phyloP scores from a whole-genome alignment of 495 filamentous ascomycete genomes.

The Terfezia boudieri region DNA sequence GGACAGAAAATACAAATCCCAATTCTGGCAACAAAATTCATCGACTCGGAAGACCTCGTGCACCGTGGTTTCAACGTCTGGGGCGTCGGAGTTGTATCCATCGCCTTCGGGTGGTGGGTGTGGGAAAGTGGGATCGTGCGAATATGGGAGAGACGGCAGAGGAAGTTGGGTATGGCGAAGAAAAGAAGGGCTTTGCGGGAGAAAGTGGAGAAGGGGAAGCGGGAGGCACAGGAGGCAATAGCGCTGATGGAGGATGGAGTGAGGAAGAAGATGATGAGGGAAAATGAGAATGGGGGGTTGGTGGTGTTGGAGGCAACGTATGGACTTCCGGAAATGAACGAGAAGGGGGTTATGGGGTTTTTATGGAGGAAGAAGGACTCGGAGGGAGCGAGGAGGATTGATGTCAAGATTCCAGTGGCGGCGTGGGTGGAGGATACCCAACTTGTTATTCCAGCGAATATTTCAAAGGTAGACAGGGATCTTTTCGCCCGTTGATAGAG shows the following conservation, averaged over 20 bases:
- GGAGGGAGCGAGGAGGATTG: conserved; percentile 1
- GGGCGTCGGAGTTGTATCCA: conserved; percentile 26
- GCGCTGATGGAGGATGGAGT: conserved; percentile 31
- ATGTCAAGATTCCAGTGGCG: conserved; percentile 30
- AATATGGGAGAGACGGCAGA: conserved; percentile 21
- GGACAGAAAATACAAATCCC: conserved; percentile 21
- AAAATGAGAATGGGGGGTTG: conserved; percentile 18
- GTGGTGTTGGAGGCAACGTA: conserved; percentile 13
- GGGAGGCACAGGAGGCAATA: conserved; percentile 30
- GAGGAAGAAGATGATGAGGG: conserved; percentile 24
- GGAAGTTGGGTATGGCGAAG: conserved; percentile 20
- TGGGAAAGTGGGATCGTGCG: conserved; percentile 27
- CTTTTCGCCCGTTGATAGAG: conserved; percentile 13
- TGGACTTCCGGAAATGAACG: conserved; percentile 2
- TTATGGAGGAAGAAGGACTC: too few species aligned
- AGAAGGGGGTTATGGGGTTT: conserved; percentile 11
- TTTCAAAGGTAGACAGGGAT: too few species aligned
- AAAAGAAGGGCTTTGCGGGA: conserved; percentile 24
- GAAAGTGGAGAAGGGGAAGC: conserved; percentile 23
- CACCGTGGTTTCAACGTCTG: conserved; percentile 27
- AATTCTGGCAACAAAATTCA: conserved; percentile 11
- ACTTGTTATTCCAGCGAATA: conserved; percentile 21
- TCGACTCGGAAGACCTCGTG: conserved; percentile 13
- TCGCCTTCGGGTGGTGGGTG: background rate
- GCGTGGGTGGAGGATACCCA: conserved; percentile 28